A percentile compares a stretch with the other conserved stretches of the same genome.
phyloP scores from a whole-genome alignment of 2,329 filamentous ascomycete species.

The Helotiales sp. region DNA sequence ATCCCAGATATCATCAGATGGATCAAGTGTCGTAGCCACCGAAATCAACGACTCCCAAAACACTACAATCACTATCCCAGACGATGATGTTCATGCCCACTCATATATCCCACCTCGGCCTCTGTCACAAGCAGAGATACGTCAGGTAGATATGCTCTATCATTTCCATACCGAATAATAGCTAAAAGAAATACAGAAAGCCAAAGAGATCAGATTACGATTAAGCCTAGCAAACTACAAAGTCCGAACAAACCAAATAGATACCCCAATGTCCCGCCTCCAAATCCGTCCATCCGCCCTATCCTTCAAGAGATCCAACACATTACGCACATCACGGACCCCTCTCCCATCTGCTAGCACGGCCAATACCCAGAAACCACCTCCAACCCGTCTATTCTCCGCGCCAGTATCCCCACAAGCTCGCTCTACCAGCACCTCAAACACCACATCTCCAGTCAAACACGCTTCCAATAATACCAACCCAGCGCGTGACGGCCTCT shows the following conservation, averaged over 20 bases:
- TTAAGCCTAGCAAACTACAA: slow-evolving; percentile 74
- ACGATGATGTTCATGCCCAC: slow-evolving; percentile 7
- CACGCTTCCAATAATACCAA: neutral
- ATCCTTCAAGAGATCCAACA: slow-evolving; percentile 20
- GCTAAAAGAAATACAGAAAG: slow-evolving; percentile 47
- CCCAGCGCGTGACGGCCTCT: slow-evolving; percentile 3
- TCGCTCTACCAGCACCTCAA: neutral
- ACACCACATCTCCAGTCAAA: slow-evolving; percentile 5
- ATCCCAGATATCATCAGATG: neutral
- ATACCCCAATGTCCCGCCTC: slow-evolving; percentile 63
- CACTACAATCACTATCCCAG: slow-evolving; percentile 27
- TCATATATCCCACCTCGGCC: neutral
- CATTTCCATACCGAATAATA: neutral
- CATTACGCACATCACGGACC: neutral
- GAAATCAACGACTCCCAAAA: slow-evolving; percentile 26
- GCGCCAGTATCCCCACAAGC: slow-evolving; percentile 12
- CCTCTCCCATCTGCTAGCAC: neutral
- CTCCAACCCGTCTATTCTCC: slow-evolving; percentile 15
- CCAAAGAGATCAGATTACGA: slow-evolving; percentile 66
- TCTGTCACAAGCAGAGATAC: slow-evolving; percentile 16
- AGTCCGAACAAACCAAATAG: slow-evolving; percentile 69
- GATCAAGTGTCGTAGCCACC: neutral
- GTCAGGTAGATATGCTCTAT: slow-evolving; percentile 17
- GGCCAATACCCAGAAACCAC: slow-evolving; percentile 11
- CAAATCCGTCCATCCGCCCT: slow-evolving; percentile 40